Conservation (phyloP, 345 rosid genomes). For the Acer campestre region DNA sequence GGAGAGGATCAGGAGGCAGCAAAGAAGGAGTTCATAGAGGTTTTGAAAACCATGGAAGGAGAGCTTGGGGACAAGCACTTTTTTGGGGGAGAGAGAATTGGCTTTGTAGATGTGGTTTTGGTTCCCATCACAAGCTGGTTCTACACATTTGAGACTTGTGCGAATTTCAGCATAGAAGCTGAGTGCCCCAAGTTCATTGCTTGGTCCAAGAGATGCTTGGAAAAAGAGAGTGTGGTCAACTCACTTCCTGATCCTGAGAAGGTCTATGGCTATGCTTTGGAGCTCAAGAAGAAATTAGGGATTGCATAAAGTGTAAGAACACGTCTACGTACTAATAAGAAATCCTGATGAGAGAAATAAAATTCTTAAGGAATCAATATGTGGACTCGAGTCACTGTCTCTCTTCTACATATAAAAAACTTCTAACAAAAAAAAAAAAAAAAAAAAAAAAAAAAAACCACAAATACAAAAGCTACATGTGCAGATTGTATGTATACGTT, state of each 20-base stretch:
- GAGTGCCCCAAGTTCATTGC: conserved; percentile 24
- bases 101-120: conserved; percentile 20
- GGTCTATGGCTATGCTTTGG: not conserved
- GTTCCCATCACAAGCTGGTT: conserved; percentile 9
- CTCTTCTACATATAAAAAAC: too few species aligned
- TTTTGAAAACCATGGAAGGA: conserved; percentile 4
- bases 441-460: too few species aligned
- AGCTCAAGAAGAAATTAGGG: not conserved
- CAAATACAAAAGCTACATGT: too few species aligned
- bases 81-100: conserved; percentile 11
- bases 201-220: not conserved
- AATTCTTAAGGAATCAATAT: too few species aligned
- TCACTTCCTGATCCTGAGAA: not conserved
- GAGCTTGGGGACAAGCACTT: conserved; percentile 17
- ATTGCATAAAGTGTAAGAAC: too few species aligned
- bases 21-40: not conserved
- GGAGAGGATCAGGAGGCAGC: not conserved
- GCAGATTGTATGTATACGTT: too few species aligned
- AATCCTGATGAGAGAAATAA: too few species aligned
- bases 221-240: conserved; percentile 7
- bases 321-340: too few species aligned
- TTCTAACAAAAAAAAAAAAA: too few species aligned
- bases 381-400: too few species aligned
- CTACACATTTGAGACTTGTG: conserved; percentile 1
- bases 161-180: conserved; percentile 16